Base-by-base conservation (phyloP, 352 stramenopile species). In the Pythium chondricola region DNA sequence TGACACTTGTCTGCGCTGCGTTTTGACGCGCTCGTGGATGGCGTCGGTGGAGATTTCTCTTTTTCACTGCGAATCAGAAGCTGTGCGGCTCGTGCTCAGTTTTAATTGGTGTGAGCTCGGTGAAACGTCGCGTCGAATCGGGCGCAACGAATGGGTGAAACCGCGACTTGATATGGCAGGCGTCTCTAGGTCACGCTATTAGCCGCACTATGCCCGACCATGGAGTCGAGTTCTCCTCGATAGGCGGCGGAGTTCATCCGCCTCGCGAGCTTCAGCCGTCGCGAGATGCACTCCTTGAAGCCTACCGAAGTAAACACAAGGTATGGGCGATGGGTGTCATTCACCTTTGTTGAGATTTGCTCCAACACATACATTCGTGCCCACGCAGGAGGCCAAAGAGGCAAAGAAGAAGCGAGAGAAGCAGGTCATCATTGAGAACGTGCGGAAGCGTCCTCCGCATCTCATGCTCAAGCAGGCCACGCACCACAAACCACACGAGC, bases 391-490 rank as follows among this genome's bases (percentile, higher is more conserved):
- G 18, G 32, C 58, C 2, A 62, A 70, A 47, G 68, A 69, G 29
- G 58, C 36, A 7, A 69, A 64, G 45, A 83, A 73, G 56, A 60
- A 52, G 32, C 64, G 66, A 26, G 69, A 83, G 48, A 87, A 85
- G 46, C 58, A 71, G 39, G 65, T 87, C 29, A 80, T 87, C 58
- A 50, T 87, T 16, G 64, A 79, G 37, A 69, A 74, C 25, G 47
- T 67, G 13, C 71, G 59, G 27, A 70, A 63, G 43, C 68, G 57
- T 7, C 60, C 65, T 24, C 66, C 72, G 9, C 68, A 70, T 17
- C 35, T 82, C 8, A 41, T 72, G 35, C 48, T 81, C 14, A 73
- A 75, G 45, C 55, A 52, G 10, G 31, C 38, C 16, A 35, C 54
- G 5, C 24, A 31, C 17, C 54, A 61, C 17, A 21, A 50, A 11